Conservation (phyloP, 2,329 filamentous ascomycete species). For the Myriosclerotinia scirpicola region DNA sequence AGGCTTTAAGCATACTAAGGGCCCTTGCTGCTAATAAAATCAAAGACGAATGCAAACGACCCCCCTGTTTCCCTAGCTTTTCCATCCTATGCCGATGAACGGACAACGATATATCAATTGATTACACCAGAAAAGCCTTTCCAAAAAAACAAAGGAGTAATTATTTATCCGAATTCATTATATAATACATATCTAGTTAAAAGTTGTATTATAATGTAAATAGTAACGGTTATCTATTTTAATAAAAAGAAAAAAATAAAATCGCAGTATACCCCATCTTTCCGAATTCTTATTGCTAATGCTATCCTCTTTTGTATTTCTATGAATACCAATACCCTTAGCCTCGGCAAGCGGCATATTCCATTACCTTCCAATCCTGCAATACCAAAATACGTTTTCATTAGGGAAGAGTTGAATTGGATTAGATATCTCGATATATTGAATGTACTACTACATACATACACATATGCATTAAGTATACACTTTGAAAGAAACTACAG, state of each 20-base stretch:
- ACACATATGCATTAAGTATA: neutral
- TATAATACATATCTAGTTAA: neutral
- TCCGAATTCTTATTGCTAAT: neutral
- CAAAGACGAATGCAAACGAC: constrained; percentile 1
- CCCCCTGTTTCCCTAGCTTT: constrained; percentile 24
- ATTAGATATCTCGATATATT: constrained; percentile 13
- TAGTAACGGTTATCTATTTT: neutral
- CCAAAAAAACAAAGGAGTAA: neutral
- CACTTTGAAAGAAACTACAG: neutral
- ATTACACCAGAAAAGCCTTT: neutral
- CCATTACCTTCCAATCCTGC: constrained; percentile 12
- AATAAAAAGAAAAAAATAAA: neutral
- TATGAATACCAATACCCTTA: constrained; percentile 16
- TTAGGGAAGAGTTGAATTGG: constrained; percentile 1
- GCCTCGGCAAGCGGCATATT: constrained; percentile 22
- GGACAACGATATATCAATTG: neutral
- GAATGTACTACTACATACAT: neutral
- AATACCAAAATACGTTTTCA: constrained; percentile 9
- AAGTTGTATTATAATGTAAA: neutral
- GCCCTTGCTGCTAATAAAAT: neutral
- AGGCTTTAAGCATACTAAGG: neutral
- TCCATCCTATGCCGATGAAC: neutral
- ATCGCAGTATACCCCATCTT: neutral
- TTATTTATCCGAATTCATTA: neutral
- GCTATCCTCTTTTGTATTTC: constrained; percentile 15